Conservation (phyloP, 2,329 filamentous ascomycete genomes). For the Stemphylium beticola region DNA sequence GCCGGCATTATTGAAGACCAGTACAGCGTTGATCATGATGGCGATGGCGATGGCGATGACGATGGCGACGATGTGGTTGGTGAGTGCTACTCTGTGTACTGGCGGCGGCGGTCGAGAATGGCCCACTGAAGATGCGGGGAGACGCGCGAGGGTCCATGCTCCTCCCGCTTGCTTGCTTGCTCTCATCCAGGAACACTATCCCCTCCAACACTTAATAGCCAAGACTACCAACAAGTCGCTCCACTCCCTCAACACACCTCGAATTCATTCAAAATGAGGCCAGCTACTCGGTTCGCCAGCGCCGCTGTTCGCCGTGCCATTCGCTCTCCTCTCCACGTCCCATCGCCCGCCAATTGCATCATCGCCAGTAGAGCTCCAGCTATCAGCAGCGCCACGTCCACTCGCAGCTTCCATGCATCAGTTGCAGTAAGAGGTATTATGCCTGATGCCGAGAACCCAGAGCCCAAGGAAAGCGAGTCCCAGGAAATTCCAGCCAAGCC, state of each 20-base stretch:
- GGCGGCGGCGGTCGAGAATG: no score
- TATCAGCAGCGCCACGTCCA: slow-evolving; percentile 8
- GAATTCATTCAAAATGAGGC: slow-evolving; percentile 26
- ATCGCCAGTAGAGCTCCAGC: slow-evolving; percentile 25
- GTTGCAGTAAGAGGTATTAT: slow-evolving; percentile 47
- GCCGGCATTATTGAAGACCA: slow-evolving; percentile 98
- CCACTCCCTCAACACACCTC: neutral
- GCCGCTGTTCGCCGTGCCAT: slow-evolving; percentile 31
- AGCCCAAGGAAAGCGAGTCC: slow-evolving; percentile 44
- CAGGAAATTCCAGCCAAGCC: slow-evolving; percentile 56
- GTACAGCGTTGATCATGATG: slow-evolving; percentile 94
- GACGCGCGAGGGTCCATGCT: slow-evolving; percentile 9
- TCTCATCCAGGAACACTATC: slow-evolving; percentile 5
- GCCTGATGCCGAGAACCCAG: slow-evolving; percentile 53
- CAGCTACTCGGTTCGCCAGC: slow-evolving; percentile 29
- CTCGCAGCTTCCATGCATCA: slow-evolving; percentile 38
- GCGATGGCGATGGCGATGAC: neutral
- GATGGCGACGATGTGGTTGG: neutral
- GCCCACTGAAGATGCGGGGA: slow-evolving; percentile 12
- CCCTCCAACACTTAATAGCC: slow-evolving; percentile 11
- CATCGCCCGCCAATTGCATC: slow-evolving; percentile 34
- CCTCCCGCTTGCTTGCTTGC: slow-evolving; percentile 1
- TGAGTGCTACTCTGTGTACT: neutral
- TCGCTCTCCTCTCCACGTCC: slow-evolving; percentile 28
- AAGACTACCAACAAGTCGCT: neutral